Evolutionary conservation across 1,284 basidiomycete genomes (phyloP).

Genomic region (Heterobasidion annosum): DNA sequence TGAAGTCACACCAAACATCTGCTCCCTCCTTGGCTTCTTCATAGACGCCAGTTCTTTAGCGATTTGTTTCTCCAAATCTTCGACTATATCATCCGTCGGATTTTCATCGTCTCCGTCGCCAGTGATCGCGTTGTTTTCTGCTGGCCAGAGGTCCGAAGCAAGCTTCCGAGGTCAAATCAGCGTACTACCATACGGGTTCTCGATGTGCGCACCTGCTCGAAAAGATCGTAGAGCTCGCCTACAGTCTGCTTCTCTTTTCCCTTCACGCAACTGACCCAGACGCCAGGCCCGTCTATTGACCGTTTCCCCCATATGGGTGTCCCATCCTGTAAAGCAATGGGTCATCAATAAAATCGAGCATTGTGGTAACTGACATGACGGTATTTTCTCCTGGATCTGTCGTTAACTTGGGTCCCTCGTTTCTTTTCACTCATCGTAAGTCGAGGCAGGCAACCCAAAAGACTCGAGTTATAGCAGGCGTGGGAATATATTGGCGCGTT

Average conservation of each 20-base stretch:
- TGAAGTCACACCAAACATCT: constrained; percentile 50
- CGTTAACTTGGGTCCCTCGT: background rate
- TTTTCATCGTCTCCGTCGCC: constrained; percentile 13
- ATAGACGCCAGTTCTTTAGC: constrained; percentile 61
- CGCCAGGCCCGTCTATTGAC: constrained; percentile 64
- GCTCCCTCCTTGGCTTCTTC: constrained; percentile 54
- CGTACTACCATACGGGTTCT: background rate
- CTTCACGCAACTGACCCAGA: constrained; percentile 76
- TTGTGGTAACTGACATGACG: background rate
- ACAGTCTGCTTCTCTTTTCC: constrained; percentile 73
- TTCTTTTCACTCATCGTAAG: background rate
- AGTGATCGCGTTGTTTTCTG: constrained; percentile 7
- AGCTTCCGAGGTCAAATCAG: constrained; percentile 32
- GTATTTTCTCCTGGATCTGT: background rate
- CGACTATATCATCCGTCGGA: constrained; percentile 24
- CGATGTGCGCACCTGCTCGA: constrained; percentile 52
- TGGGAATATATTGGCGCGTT: too few relatives aligned
- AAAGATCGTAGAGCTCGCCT: constrained; percentile 68
- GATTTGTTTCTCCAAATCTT: constrained; percentile 60
- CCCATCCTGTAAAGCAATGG: constrained; percentile 35
- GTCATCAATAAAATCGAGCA: background rate
- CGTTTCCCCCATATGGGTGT: constrained; percentile 56
- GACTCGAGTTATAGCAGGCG: too few relatives aligned
- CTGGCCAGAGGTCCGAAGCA: constrained; percentile 63
- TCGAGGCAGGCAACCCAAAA: too few relatives aligned